phyloP scores from a whole-genome alignment of 345 rosid genomes.

The Pugionium cornutum region DNA sequence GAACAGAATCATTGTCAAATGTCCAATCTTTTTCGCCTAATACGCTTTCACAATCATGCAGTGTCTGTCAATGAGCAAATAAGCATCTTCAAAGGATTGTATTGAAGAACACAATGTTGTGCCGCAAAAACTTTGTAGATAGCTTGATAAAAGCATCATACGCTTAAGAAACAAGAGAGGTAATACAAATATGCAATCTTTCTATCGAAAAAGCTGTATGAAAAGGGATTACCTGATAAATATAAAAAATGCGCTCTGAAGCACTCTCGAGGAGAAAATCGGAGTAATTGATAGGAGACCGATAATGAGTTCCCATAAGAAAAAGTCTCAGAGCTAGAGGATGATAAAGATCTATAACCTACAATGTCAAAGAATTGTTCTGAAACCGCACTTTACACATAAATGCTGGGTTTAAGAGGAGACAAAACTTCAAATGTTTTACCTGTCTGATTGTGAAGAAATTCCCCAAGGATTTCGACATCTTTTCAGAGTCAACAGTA shows the following conservation, averaged over 20 bases:
- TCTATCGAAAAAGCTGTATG: not conserved
- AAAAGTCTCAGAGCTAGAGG: slow-evolving; percentile 85
- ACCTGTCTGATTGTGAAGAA: slow-evolving; percentile 97
- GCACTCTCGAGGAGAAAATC: slow-evolving; percentile 83
- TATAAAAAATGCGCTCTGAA: slow-evolving; percentile 89
- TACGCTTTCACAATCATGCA: slow-evolving; percentile 62
- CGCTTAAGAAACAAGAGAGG: slow-evolving; percentile 5
- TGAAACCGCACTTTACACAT: not conserved
- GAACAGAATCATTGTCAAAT: slow-evolving; percentile 44
- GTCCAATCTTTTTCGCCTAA: slow-evolving; percentile 50
- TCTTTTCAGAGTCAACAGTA: slow-evolving; percentile 90
- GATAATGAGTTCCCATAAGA: slow-evolving; percentile 86
- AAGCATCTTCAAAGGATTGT: slow-evolving; percentile 10
- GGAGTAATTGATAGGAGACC: slow-evolving; percentile 92
- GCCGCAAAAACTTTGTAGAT: not conserved
- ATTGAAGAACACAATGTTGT: not conserved
- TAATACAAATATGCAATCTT: not conserved
- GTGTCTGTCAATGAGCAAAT: slow-evolving; percentile 56
- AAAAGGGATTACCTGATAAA: slow-evolving; percentile 65
- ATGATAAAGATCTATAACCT: slow-evolving; percentile 85
- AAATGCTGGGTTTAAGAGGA: not conserved
- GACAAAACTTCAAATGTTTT: slow-evolving; percentile 12
- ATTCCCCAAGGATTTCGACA: slow-evolving; percentile 97
- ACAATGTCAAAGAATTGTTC: slow-evolving; percentile 13
- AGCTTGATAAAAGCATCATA: not conserved